Conservation (phyloP, 768 basidiomycete species). For the Lentinula guzmanii region DNA sequence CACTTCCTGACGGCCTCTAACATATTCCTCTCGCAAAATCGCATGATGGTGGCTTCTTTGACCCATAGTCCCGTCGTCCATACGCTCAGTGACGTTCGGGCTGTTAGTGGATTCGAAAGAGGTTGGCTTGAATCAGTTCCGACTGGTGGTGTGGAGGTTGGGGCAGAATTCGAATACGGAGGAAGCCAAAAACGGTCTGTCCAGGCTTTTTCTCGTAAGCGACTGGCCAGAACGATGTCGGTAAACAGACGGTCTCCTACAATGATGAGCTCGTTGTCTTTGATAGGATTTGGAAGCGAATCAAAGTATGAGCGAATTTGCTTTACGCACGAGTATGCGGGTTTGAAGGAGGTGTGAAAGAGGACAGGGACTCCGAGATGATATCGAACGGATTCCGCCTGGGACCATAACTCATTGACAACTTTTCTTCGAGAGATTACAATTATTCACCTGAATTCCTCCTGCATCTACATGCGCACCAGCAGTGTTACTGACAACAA, state of each 20-base stretch:
- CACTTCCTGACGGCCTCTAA: constrained; percentile 41
- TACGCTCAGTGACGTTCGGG: constrained; percentile 53
- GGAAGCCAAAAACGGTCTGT: constrained; percentile 9
- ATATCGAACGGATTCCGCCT: constrained; percentile 85
- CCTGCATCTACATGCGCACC: constrained; percentile 75
- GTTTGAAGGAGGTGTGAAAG: constrained; percentile 71
- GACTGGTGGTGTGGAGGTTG: not conserved
- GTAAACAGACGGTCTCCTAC: constrained; percentile 94
- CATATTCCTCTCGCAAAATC: constrained; percentile 50
- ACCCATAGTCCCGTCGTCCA: constrained; percentile 73
- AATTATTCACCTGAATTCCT: constrained; percentile 64
- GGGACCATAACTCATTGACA: not conserved
- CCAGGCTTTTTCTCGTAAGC: constrained; percentile 37
- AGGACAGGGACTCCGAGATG: constrained; percentile 80
- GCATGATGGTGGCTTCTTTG: constrained; percentile 54
- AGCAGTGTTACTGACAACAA: constrained; percentile 94
- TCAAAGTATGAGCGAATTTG: constrained; percentile 74
- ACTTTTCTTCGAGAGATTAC: not conserved
- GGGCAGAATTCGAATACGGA: not conserved
- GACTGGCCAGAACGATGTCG: constrained; percentile 81
- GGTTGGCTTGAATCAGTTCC: no score
- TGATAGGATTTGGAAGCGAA: constrained; percentile 47
- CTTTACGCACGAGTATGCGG: constrained; percentile 68
- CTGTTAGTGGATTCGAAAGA: not conserved
- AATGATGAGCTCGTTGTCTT: constrained; percentile 63